Base-by-base conservation (phyloP, 345 rosid genomes). In the Acer campestre region DNA sequence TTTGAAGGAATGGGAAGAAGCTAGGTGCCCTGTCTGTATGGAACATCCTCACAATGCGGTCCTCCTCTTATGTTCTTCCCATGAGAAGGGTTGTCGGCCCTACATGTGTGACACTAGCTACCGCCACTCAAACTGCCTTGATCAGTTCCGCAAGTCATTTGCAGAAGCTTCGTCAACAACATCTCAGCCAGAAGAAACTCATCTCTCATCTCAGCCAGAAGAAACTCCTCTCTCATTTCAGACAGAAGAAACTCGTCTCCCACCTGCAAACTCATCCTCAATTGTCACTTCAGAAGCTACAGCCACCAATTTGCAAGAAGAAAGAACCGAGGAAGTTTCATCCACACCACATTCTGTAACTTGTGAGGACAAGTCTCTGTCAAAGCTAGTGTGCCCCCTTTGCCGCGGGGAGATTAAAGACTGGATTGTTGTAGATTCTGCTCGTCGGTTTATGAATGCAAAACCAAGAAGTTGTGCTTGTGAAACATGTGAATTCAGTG, bases 31-130 rank as follows among this genome's bases (percentile, higher is more conserved):
- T 35, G 97, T 96, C 25, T 96, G 99, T 83, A 92, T 96, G 94
- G 99, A 96, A 75, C 99, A 92, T 87, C 99, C 99, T 62, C 99
- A 96, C 81, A 96, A 96, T 81, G 98, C 98, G 17, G 87, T 96
- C 79, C 97, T 96, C 75, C 97, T 96, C 31, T 71, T 94, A 68
- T 96, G 99, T 73, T 82, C 99, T 72, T 94, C 99, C 40, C 90
- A 94, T 75, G 97, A 91, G 31, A 96, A 90, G 68, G 99, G 99
- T 18, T 96, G 99, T 61, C 95, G 92, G 13, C 98, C 98, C 25
- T 96, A 86, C 88, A 96, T 94, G 98, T 96, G 99, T 46, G 98
- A 96, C 76, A 96, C 99, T 49, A 96, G 99, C 83, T 91, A 92
- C 78, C 93, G 99, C 10, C 99, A 94, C 82, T 94, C 99, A 0